Evolutionary conservation across 805 yeast species (phyloP), one percentile per base, ranked within the genome.

Genomic region (Starmera pachycereana): DNA sequence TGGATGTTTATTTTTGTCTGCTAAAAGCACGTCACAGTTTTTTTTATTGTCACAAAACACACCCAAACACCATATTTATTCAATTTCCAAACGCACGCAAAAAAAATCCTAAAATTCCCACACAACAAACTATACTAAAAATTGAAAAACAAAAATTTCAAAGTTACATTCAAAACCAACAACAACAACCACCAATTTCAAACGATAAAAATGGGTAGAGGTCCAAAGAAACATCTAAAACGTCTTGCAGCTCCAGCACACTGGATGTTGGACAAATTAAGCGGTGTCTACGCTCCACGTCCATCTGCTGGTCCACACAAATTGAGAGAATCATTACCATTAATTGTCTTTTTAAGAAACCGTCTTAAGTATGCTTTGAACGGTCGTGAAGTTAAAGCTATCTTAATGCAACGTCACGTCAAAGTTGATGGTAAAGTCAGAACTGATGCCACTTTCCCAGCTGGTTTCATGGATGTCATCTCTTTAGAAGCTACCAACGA

Each of bases 211-310:
- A 48, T 48, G 51, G 51, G 50, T 48, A 48, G 51, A 48, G 51
- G 51, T 46, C 51, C 50, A 83, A 87, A 88, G 89, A 89, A 90
- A 81, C 97, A 90, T 72, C 82, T 89, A 72, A 89, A 90, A 82
- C 88, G 97, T 83, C 83, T 90, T 74, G 96, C 97, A 71, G 98
- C 98, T 71, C 99, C 99, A 80, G 83, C 89, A 78, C 98, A 92
- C 83, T 92, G 98, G 98, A 85, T 92, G 94, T 86, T 92, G 78
- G 98, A 94, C 94, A 92, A 92, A 78, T 79, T 92, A 76, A 85
- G 97, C 67, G 99, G 99, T 70, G 78, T 86, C 66, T 92, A 92
- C 71, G 98, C 98, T 54, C 98, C 98, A 77, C 88, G 97, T 78
- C 96, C 97, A 67, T 88, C 97, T 53, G 82, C 95, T 61, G 98